These are phyloP conservation scores for Gigaspora rosea DNA, from an alignment of 192 early-diverging fungal species.

Conservation along the genomic window DNA sequence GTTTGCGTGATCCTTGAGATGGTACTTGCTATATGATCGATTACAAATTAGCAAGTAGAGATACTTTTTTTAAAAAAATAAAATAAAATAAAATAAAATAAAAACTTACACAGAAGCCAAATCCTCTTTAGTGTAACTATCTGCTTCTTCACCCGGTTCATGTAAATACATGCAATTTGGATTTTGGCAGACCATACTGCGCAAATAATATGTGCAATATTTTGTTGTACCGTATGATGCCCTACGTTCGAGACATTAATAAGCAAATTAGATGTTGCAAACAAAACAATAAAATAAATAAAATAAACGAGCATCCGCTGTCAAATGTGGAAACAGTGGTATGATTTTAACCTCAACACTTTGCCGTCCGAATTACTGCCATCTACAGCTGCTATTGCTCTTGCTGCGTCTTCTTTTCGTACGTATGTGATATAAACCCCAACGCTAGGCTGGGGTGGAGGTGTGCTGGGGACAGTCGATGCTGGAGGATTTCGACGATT, in stretches of 20 bases:
- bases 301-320: not conserved
- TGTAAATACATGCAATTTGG: constrained; percentile 95
- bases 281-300: not conserved
- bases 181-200: constrained; percentile 89
- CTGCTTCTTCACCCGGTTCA: constrained; percentile 90
- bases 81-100: no score
- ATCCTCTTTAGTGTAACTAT: constrained; percentile 91
- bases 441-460: constrained; percentile 51
- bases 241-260: constrained; percentile 37
- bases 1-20: constrained; percentile 32
- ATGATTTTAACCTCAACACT: constrained; percentile 63
- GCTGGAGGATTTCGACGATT: constrained; percentile 70
- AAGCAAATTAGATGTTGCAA: no score
- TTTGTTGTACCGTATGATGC: constrained; percentile 98
- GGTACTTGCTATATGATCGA: constrained; percentile 36
- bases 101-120: constrained; percentile 64
- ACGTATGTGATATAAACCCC: constrained; percentile 95
- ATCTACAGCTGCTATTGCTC: constrained; percentile 93
- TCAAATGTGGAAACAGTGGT: not conserved
- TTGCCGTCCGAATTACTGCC: constrained; percentile 87
- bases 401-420: constrained; percentile 89
- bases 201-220: constrained; percentile 96
- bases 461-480: constrained; percentile 33
- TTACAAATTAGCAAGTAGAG: not conserved
- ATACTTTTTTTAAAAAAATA: not conserved